Evolutionary conservation across 805 yeast species (phyloP), one percentile per base, ranked within the genome.

Genomic region (Suhomyces canberraensis): DNA sequence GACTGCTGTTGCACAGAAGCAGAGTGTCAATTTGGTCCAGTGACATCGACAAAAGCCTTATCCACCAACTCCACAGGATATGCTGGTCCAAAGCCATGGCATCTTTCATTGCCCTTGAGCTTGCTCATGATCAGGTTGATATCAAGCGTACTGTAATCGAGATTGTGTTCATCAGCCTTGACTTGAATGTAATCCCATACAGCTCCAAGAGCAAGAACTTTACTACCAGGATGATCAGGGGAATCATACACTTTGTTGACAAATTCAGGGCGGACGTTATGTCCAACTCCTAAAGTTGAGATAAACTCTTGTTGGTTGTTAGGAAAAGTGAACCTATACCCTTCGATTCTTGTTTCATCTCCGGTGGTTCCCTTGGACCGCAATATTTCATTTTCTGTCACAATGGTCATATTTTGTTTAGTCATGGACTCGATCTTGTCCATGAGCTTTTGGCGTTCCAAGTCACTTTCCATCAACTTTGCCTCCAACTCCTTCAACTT

Each of bases 21-120:
- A n/a, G n/a, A n/a, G n/a, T n/a, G n/a, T n/a, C n/a, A n/a, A n/a
- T n/a, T n/a, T n/a, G n/a, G n/a, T n/a, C n/a, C n/a, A n/a, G n/a
- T n/a, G n/a, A n/a, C n/a, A n/a, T n/a, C n/a, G n/a, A n/a, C n/a
- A n/a, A n/a, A n/a, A n/a, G 64, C 58, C 29, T 60, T 50, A 41
- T 77, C 71, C 14, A 79, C 71, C 35, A 66, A 25, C 2, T 50
- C 53, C 25, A 76, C 42, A 0, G 76, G 69, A 46, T 79, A 79
- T 1, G 84, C 85, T 6, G 86, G 84, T 0, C 95, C 96, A 49
- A 66, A 73, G 2, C 90, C 93, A 54, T 86, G 91, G 52, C 95
- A 87, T 25, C 65, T 70, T 54, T 85, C 95, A 22, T 72, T 57
- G 1, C 93, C 95, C 51, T 69, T 75, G 36, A 88, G 65, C 18